Base-by-base conservation (phyloP, 2,329 filamentous ascomycete genomes). In the Hymenoscyphus repandus region DNA sequence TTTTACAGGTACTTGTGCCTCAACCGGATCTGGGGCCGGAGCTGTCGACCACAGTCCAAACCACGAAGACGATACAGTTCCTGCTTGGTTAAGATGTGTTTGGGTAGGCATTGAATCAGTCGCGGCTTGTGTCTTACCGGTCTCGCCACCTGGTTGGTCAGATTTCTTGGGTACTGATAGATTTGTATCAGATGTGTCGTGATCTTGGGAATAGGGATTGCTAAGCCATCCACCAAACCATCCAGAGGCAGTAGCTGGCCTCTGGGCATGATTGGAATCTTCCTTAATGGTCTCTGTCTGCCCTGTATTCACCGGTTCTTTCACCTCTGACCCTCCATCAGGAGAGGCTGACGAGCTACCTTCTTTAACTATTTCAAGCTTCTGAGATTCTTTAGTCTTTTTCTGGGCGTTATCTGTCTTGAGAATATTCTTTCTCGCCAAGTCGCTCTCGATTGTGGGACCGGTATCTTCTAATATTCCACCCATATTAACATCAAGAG, bases 211-310 rank as follows among this genome's bases (percentile, higher is more conserved):
- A 36, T 62, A 42, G 34, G 72, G 57, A 36, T 64, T 64, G 7
- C 66, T 64, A 36, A 78, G 68, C 79, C 80, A 82, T 31, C 76
- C 73, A 13, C 76, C 74, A 12, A 82, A 64, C 80, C 79, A 83
- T 17, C 76, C 71, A 22, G 75, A 72, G 6, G 75, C 69, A 18
- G 55, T 63, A 9, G 46, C 43, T 17, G 64, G 63, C 22, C 51
- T 49, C 31, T 51, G 41, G n/a, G 55, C 12, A 22, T 42, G 18
- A 30, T 53, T 49, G 30, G 36, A 12, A 17, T 50, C 39, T n/a
- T 18, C n/a, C 13, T 17, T 11, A 6, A 38, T 39, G 3, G 37
- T 37, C n/a, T 34, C 20, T 42, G 50, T 9, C 22, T 58, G n/a
- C 15, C 5, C 10, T 17, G 17, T 40, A 5, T 11, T 20, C 10